A percentile compares a stretch with the other conserved stretches of the same genome.
Conservation (phyloP, 2,329 filamentous ascomycete genomes). For the Beauveria bassiana region DNA sequence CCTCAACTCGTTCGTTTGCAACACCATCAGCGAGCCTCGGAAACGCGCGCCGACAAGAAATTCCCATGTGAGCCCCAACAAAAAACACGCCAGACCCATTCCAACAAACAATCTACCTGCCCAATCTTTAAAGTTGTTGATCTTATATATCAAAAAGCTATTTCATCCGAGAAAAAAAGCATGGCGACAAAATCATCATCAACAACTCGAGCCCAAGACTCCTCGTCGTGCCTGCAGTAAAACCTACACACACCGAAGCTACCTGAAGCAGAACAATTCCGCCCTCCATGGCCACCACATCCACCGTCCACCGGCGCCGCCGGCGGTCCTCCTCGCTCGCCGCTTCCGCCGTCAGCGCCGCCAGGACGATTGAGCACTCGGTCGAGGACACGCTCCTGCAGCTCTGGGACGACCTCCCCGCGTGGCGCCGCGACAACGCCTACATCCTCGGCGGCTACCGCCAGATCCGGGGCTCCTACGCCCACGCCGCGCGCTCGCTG, state of each 20-base stretch:
- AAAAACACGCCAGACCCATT: slow-evolving; percentile 12
- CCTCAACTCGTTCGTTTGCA: background rate
- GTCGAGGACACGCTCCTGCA: slow-evolving; percentile 36
- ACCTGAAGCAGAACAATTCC: background rate
- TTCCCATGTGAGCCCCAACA: slow-evolving; percentile 26
- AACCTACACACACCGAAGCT: background rate
- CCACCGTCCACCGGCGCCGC: slow-evolving; percentile 9
- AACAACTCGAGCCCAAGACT: background rate
- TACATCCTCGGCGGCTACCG: slow-evolving; percentile 50
- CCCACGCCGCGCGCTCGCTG: slow-evolving; percentile 37
- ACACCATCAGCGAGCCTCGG: slow-evolving; percentile 17
- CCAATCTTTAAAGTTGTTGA: background rate
- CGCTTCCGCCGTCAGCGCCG: slow-evolving; percentile 19
- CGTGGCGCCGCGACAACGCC: slow-evolving; percentile 53
- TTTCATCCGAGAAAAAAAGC: background rate
- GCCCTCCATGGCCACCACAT: background rate
- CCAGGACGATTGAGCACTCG: slow-evolving; percentile 30
- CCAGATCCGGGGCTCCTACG: slow-evolving; percentile 40
- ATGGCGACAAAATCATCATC: background rate
- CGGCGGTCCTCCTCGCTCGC: slow-evolving; percentile 18
- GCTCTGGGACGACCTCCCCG: slow-evolving; percentile 51
- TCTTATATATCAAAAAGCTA: background rate
- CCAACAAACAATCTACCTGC: background rate
- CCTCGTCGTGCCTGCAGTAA: background rate
- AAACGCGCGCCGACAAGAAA: slow-evolving; percentile 15